These are phyloP conservation scores for Xylona heveae DNA, from an alignment of 495 filamentous ascomycete species.

Conservation along the genomic window DNA sequence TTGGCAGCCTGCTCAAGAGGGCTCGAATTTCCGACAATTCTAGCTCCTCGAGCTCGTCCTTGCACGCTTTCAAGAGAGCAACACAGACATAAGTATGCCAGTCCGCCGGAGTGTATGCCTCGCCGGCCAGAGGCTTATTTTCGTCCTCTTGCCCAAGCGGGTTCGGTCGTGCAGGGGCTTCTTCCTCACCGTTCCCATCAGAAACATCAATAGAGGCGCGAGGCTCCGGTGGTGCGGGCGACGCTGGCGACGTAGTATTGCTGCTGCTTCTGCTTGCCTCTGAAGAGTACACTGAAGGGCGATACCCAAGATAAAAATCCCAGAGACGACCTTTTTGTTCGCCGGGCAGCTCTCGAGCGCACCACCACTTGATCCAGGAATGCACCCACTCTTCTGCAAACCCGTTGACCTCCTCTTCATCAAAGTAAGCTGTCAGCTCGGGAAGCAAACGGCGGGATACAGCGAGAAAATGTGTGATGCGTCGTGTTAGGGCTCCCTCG, in stretches of 20 bases:
- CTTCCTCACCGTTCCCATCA: slow-evolving; percentile 6
- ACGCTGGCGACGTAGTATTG: neutral
- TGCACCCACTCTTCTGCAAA: slow-evolving; percentile 13
- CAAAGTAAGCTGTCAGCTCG: slow-evolving; percentile 10
- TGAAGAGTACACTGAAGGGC: no score
- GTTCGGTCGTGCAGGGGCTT: neutral
- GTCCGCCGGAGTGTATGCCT: slow-evolving; percentile 12
- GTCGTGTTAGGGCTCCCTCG: slow-evolving; percentile 8
- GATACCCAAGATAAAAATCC: slow-evolving; percentile 13
- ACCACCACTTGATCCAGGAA: slow-evolving; percentile 14
- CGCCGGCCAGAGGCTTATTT: slow-evolving; percentile 5
- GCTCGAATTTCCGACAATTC: slow-evolving; percentile 12
- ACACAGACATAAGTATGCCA: slow-evolving; percentile 13
- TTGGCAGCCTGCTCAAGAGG: slow-evolving; percentile 9
- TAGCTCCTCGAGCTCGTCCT: slow-evolving; percentile 11
- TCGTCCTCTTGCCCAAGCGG: slow-evolving; percentile 1
- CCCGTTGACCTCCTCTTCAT: slow-evolving; percentile 12
- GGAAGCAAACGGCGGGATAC: slow-evolving; percentile 11
- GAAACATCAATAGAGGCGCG: slow-evolving; percentile 5
- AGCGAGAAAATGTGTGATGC: slow-evolving; percentile 12
- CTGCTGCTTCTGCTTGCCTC: no score
- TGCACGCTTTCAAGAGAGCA: slow-evolving; percentile 10
- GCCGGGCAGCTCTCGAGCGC: slow-evolving; percentile 11
- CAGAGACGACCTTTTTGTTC: slow-evolving; percentile 11
- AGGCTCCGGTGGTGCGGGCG: slow-evolving; percentile 1